Base-by-base conservation (phyloP, 2,329 filamentous ascomycete genomes). In the Xylariaceae sp. region DNA sequence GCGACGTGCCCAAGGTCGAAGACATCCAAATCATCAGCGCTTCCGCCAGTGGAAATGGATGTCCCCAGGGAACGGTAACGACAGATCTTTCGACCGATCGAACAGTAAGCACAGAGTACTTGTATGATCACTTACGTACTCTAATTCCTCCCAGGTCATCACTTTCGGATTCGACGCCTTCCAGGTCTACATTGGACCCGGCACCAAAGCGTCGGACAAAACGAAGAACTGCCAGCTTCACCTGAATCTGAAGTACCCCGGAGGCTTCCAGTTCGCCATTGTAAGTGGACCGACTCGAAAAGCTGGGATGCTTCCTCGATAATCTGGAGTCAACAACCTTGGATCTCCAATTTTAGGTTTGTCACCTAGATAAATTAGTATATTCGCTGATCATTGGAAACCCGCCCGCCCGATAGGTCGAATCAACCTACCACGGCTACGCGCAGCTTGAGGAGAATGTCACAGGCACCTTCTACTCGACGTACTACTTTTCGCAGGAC, bases 141-240 rank as follows among this genome's bases (percentile, higher is more conserved):
- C 59, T 66, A 50, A 63, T 20, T n/a, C 12, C 43, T 14, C 1
- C 20, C 37, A 77, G 75, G 68, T 79, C 63, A 72, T 79, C 66
- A 79, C 77, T 48, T 78, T 79, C 54, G 77, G 77, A 55, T 79
- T 79, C 62, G 77, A 79, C 60, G 59, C 64, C 47, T 79, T 79
- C 71, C 77, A 79, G 68, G 77, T 76, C 50, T 79, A 76, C 67
- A 79, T 77, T 54, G 77, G 77, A 2, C 76, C 75, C n/a, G 74
- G 72, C 45, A 73, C 70, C 45, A 54, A 55, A 50, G 59, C 65
- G 2, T 56, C 70, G 16, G 73, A 77, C 57, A 70, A 69, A 62
- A 73, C 71, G 65, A 79, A 79, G 74, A 79, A 79, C 73, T 79
- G 77, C 70, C 75, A 78, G 67, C 74, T 79, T 32, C 76, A 79